Evolutionary conservation across 2,329 filamentous ascomycete species (phyloP), one percentile per base, ranked within the genome.

Genomic region (Pseudogymnoascus sp.): DNA sequence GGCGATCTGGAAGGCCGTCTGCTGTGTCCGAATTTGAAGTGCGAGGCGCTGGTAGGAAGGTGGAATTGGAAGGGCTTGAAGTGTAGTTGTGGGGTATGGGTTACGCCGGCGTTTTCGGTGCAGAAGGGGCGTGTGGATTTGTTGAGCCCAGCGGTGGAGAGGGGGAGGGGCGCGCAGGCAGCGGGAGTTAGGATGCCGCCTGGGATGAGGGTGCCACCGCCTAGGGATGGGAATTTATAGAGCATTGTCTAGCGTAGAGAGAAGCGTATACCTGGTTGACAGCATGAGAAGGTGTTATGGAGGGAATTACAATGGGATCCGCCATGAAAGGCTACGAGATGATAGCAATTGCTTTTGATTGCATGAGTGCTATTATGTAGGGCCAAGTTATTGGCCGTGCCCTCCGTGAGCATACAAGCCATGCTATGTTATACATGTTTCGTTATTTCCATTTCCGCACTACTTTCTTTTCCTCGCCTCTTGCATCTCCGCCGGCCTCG

Each of bases 31-130:
- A 89, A 87, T 68, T 63, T 73, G 7, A 89, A 88, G 70, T 99
- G 94, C 74, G 85, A 84, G 55, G 86, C 90, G 41, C 91, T 91
- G 60, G 85, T 97, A 58, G 94, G 94, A 39, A 90, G 94, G 69
- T 99, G 97, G 72, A 90, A 93, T 60, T 99, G 94, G 94, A 91
- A 95, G 73, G 94, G 94, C 12, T 88, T 97, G 81, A 87, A 86
- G 73, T 99, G 94, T 77, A 94, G 86, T 71, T 99, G 94, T 74
- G 86, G 88, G 38, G 85, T 88, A 65, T 97, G 94, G 93, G 82
- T 97, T 21, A 90, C 92, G 59, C 93, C 94, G 7, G 92, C 89
- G 0, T 94, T 99, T 73, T 93, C 89, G 65, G 79, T 97, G 65
- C 88, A 91, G 61, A 90, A 87, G 74, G 87, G 89, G 61, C 87